These are phyloP conservation scores for Bremia lactucae DNA, from an alignment of 352 stramenopile species.

Conservation along the genomic window DNA sequence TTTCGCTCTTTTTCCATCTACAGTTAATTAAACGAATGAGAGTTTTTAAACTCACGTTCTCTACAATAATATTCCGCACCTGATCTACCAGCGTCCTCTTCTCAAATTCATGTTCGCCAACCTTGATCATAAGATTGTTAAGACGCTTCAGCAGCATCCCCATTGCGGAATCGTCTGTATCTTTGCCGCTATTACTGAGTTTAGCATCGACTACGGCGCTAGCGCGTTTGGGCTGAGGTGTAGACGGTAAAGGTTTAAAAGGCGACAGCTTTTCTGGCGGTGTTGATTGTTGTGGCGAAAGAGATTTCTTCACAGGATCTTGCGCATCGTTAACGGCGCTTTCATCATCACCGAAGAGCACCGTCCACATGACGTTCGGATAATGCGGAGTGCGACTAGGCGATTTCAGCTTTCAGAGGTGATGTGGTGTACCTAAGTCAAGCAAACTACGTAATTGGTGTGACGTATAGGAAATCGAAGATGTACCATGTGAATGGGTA, in stretches of 20 bases:
- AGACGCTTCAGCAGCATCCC: slow-evolving; percentile 67
- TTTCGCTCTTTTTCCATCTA: slow-evolving; percentile 78
- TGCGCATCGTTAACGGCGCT: slow-evolving; percentile 2
- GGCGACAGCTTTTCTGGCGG: slow-evolving; percentile 27
- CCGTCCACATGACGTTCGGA: slow-evolving; percentile 38
- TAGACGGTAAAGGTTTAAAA: slow-evolving; percentile 2
- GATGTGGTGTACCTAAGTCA: not conserved
- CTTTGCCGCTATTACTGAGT: slow-evolving; percentile 17
- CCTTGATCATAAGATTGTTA: slow-evolving; percentile 78
- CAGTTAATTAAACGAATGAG: no score
- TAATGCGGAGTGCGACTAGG: slow-evolving; percentile 9
- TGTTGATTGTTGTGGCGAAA: slow-evolving; percentile 18
- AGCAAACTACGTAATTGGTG: not conserved
- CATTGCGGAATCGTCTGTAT: slow-evolving; percentile 37
- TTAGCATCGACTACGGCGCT: not conserved
- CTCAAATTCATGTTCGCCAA: slow-evolving; percentile 79
- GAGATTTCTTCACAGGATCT: slow-evolving; percentile 3
- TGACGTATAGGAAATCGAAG: not conserved
- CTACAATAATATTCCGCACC: slow-evolving; percentile 10
- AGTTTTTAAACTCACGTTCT: no score
- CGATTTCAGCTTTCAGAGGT: not conserved
- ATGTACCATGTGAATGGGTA: slow-evolving; percentile 2
- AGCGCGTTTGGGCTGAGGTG: not conserved
- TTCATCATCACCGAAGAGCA: slow-evolving; percentile 50
- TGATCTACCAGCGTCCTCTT: slow-evolving; percentile 76